Percentiles rank a stretch among this genome's conserved stretches.
Evolutionary conservation across 1,284 basidiomycete genomes (phyloP).

Genomic region (Apiotrichum sp.): DNA sequence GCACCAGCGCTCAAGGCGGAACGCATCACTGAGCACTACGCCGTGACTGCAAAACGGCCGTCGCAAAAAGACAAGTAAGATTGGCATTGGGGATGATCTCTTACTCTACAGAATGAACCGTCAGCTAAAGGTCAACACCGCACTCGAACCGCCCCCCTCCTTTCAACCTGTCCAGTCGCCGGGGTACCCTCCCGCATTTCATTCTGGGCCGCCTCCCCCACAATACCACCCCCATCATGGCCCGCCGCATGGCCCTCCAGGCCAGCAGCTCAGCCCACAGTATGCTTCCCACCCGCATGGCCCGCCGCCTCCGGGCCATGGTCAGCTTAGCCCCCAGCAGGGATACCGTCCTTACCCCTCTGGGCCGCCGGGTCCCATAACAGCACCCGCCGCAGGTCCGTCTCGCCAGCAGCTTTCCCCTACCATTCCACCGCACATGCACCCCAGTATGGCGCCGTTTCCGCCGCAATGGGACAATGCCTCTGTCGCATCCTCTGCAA

Average conservation of each 20-base stretch:
- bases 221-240: conserved; percentile 4
- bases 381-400: conserved; percentile 4
- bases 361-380: not conserved
- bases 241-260: not conserved
- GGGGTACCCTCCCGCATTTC: not conserved
- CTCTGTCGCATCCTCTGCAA: not conserved
- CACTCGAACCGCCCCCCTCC: not conserved
- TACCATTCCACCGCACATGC: not conserved
- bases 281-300: too few relatives aligned
- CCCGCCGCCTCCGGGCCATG: too few relatives aligned
- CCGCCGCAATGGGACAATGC: conserved; percentile 8
- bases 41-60: conserved; percentile 16
- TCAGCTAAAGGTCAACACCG: conserved; percentile 10
- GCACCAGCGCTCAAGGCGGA: conserved; percentile 21
- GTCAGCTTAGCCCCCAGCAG: too few relatives aligned
- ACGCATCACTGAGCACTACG: conserved; percentile 23
- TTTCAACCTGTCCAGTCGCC: not conserved
- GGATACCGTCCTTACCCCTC: too few relatives aligned
- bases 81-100: not conserved
- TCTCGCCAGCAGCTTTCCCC: conserved; percentile 4
- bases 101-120: conserved; percentile 11
- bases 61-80: conserved; percentile 18
- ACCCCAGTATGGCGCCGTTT: not conserved
- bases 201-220: not conserved
- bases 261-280: too few relatives aligned